Percentiles rank a stretch among this genome's conserved stretches.
These are phyloP conservation scores for Kondoa malvinella DNA, from an alignment of 768 basidiomycete genomes.

Conservation along the genomic window DNA sequence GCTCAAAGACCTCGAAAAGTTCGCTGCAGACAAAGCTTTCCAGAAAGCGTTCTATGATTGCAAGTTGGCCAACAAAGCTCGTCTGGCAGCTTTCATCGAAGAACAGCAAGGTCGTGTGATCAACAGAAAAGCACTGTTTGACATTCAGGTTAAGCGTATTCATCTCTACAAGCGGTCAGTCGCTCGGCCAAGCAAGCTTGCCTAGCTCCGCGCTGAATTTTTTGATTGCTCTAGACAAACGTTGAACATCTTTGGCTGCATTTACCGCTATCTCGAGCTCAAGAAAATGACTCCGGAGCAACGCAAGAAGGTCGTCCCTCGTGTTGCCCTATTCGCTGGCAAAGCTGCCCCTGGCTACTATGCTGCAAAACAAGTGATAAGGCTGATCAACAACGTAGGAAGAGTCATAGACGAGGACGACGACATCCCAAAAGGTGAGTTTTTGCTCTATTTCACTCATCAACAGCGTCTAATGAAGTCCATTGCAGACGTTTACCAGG, in stretches of 20 bases:
- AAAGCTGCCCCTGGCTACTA: slow-evolving; percentile 88
- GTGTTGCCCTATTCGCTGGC: slow-evolving; percentile 91
- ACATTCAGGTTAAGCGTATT: slow-evolving; percentile 81
- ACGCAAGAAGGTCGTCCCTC: slow-evolving; percentile 63
- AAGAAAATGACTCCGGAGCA: slow-evolving; percentile 49
- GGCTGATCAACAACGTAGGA: slow-evolving; percentile 54
- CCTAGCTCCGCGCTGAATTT: slow-evolving; percentile 31
- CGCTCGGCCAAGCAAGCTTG: background rate
- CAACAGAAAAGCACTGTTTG: slow-evolving; percentile 60
- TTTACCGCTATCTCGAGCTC: slow-evolving; percentile 38
- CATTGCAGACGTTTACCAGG: too few relatives aligned
- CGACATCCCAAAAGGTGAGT: too few relatives aligned
- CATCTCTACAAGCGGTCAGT: slow-evolving; percentile 94
- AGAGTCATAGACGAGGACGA: slow-evolving; percentile 62
- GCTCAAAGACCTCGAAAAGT: slow-evolving; percentile 58
- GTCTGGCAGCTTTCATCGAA: slow-evolving; percentile 59
- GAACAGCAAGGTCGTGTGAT: slow-evolving; percentile 51
- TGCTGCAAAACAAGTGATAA: slow-evolving; percentile 86
- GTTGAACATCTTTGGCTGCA: slow-evolving; percentile 76
- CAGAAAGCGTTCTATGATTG: slow-evolving; percentile 46
- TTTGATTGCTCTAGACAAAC: too few relatives aligned
- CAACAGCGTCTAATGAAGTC: too few relatives aligned
- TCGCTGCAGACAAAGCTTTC: slow-evolving; percentile 57
- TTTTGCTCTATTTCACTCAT: too few relatives aligned
- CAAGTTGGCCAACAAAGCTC: slow-evolving; percentile 66